Conservation (phyloP, 345 rosid species). For the Eutrema yunnanense region DNA sequence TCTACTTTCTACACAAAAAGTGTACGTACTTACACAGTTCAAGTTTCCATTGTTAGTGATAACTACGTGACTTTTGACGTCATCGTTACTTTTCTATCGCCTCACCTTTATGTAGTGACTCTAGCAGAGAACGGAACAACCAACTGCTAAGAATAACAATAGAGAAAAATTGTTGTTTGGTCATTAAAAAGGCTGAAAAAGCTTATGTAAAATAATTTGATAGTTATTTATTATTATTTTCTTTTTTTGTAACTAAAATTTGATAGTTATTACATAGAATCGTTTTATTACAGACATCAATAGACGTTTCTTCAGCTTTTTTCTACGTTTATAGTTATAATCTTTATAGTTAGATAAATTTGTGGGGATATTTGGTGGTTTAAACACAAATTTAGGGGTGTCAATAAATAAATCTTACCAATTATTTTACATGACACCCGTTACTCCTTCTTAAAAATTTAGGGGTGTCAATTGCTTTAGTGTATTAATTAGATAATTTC, state of each 20-base stretch:
- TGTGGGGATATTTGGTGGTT: too few relatives aligned
- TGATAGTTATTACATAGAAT: background rate
- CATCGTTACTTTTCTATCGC: constrained; percentile 12
- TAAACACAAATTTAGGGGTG: too few relatives aligned
- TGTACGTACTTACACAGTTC: background rate
- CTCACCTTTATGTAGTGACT: background rate
- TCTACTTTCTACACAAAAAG: background rate
- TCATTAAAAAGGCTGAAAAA: background rate
- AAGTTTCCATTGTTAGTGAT: background rate
- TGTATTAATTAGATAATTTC: too few relatives aligned
- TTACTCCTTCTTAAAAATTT: too few relatives aligned
- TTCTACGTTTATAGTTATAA: background rate
- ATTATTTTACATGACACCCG: too few relatives aligned
- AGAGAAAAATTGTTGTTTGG: background rate
- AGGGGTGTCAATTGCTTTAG: too few relatives aligned
- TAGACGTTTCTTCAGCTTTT: background rate
- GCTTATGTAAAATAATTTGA: background rate
- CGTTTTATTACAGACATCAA: background rate
- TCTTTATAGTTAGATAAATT: background rate
- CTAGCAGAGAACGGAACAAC: background rate
- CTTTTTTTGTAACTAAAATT: too few relatives aligned
- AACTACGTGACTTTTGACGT: constrained; percentile 18
- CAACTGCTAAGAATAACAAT: background rate
- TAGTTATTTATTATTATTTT: background rate
- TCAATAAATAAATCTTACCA: too few relatives aligned